phyloP scores from a whole-genome alignment of 2,329 filamentous ascomycete genomes.

The Verticillium klebahnii region DNA sequence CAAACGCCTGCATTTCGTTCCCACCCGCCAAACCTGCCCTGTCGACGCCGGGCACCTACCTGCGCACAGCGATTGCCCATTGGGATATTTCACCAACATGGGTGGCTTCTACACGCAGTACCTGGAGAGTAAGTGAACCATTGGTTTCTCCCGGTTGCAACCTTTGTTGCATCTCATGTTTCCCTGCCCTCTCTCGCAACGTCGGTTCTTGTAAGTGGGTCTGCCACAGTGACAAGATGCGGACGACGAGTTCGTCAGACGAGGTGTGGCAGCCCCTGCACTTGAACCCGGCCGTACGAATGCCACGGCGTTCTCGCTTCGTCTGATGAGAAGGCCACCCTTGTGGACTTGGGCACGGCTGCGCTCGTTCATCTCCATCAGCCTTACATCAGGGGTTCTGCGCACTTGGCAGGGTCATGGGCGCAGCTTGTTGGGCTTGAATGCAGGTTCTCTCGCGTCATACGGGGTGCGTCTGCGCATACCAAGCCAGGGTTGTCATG shows the following conservation, averaged over 20 bases:
- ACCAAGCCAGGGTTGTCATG: not conserved
- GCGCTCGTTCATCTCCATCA: slow-evolving; percentile 3
- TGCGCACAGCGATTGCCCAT: slow-evolving; percentile 13
- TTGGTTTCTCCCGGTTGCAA: not conserved
- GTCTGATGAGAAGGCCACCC: not conserved
- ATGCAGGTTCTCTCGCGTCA: slow-evolving; percentile 26
- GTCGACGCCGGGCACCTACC: slow-evolving; percentile 3
- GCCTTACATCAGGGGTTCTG: slow-evolving; percentile 5
- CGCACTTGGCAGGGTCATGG: not conserved
- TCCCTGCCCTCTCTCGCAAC: not conserved
- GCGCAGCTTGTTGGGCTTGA: slow-evolving; percentile 22
- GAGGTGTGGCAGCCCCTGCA: slow-evolving; percentile 22
- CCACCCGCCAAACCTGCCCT: slow-evolving; percentile 6
- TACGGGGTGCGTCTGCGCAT: slow-evolving; percentile 1
- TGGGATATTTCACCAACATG: slow-evolving; percentile 39
- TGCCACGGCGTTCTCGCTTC: slow-evolving; percentile 15
- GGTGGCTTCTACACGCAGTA: slow-evolving; percentile 69
- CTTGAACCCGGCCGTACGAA: slow-evolving; percentile 20
- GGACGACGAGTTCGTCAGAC: slow-evolving; percentile 8
- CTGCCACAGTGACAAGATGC: not conserved
- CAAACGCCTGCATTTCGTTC: not conserved
- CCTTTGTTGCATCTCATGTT: not conserved
- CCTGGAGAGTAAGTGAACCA: slow-evolving; percentile 61
- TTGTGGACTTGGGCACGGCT: slow-evolving; percentile 3
- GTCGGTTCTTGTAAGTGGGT: slow-evolving; percentile 10